Evolutionary conservation across 2,329 filamentous ascomycete species (phyloP).

Genomic region (Microcyclospora tardicrescens): DNA sequence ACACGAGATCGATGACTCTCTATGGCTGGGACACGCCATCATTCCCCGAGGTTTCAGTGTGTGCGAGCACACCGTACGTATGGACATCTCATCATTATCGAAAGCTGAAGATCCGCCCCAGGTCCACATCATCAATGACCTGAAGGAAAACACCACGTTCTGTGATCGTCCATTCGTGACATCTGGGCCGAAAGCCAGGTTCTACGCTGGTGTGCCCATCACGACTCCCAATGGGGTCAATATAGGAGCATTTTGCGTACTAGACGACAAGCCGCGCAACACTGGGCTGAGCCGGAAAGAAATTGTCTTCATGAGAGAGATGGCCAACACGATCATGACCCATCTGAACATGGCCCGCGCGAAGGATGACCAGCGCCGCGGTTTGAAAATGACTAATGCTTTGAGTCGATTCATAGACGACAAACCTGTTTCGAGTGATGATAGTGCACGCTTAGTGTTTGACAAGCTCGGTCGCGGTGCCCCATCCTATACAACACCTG

Average conservation of each 20-base stretch:
- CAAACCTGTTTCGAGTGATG: background rate
- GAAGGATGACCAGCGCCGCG: constrained; percentile 40
- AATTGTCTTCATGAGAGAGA: constrained; percentile 7
- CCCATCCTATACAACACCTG: too few species aligned
- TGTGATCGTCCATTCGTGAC: constrained; percentile 18
- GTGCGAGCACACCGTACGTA: constrained; percentile 18
- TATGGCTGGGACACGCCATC: constrained; percentile 19
- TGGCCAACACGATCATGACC: constrained; percentile 7
- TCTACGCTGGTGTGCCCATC: constrained; percentile 24
- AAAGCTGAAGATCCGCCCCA: background rate
- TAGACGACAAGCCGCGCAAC: constrained; percentile 18
- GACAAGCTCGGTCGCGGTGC: too few species aligned
- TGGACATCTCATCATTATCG: constrained; percentile 3
- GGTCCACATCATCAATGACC: constrained; percentile 21
- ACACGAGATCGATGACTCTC: constrained; percentile 9
- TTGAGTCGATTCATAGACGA: constrained; percentile 16
- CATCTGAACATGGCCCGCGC: constrained; percentile 31
- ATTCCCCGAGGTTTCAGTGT: constrained; percentile 18
- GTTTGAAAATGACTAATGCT: constrained; percentile 42
- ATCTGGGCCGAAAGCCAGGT: constrained; percentile 19
- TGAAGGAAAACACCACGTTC: constrained; percentile 17
- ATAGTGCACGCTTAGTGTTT: too few species aligned
- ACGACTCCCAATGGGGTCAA: constrained; percentile 20
- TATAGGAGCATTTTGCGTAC: constrained; percentile 23
- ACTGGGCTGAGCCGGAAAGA: constrained; percentile 23